Evolutionary conservation across 2,329 filamentous ascomycete species (phyloP), one percentile per base, ranked within the genome.

Genomic region (Emericellopsis atlantica): DNA sequence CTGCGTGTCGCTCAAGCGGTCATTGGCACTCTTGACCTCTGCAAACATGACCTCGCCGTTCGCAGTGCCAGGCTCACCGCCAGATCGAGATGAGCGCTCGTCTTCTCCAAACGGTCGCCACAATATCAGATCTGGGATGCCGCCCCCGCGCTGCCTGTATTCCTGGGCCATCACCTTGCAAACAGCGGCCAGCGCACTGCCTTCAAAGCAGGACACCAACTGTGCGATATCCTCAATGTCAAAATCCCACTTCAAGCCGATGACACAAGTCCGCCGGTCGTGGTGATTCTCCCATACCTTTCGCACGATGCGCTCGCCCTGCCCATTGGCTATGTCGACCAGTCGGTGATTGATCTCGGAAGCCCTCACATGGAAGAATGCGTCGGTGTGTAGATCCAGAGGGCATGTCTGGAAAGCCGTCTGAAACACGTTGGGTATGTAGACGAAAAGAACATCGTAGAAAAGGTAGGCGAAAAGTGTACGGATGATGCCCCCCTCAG

Each of bases 111-210:
- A 52, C 5, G 21, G 36, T 51, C 78, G 76, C 92, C 92, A 98
- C 3, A 98, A 70, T 47, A 98, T 84, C 46, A 98, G 64, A 67
- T 98, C 92, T 4, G 92, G 92, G 45, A 98, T 81, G 0, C 92
- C 92, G 14, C 87, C 84, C 4, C 85, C 86, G 39, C 92, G 69
- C 51, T 86, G 81, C 47, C 79, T 76, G 61, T 98, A 98, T 58
- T 98, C 92, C 62, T 98, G 89, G 33, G 87, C 89, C 72, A 96
- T 79, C 33, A 96, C 87, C 60, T 90, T 92, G 64, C 92, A 95
- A 24, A 96, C 72, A 0, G 79, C 79, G 6, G 84, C 85, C 44
- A 98, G 66, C 1, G 85, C 87, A 45, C 79, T 76, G n/a, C 84
- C 81, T 24, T 79, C 70, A 54, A 95, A 95, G 61, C 84, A 90